A percentile compares a stretch with the other conserved stretches of the same genome.
Evolutionary conservation across 345 rosid species (phyloP).

Genomic region (Zanthoxylum bungeanum): DNA sequence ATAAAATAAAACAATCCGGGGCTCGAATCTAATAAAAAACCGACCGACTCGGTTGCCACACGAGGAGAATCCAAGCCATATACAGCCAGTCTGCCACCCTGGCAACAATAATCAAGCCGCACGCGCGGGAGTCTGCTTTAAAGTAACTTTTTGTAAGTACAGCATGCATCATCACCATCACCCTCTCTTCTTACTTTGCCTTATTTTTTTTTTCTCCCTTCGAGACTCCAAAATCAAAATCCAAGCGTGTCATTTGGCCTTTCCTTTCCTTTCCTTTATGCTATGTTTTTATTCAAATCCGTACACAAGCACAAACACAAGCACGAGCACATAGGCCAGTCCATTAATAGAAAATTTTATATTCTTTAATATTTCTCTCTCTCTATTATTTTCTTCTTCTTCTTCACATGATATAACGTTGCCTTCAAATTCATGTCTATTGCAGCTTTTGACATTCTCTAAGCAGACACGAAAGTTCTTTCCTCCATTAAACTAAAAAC

Average conservation of each 20-base stretch:
- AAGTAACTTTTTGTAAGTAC: not conserved
- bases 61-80: too few species aligned
- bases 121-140: slow-evolving; percentile 30
- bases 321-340: not conserved
- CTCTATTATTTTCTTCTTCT: not conserved
- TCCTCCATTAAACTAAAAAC: slow-evolving; percentile 21
- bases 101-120: slow-evolving; percentile 27
- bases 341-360: not conserved
- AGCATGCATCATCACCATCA: too few species aligned
- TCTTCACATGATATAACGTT: slow-evolving; percentile 34
- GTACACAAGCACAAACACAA: not conserved
- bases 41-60: too few species aligned
- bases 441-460: slow-evolving; percentile 69
- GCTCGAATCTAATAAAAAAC: too few species aligned
- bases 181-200: not conserved
- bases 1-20: too few species aligned
- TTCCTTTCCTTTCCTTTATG: not conserved
- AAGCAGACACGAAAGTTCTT: slow-evolving; percentile 43
- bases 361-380: not conserved
- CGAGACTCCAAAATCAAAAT: not conserved
- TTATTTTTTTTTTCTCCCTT: not conserved
- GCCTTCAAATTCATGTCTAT: slow-evolving; percentile 20
- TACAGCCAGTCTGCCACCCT: slow-evolving; percentile 10
- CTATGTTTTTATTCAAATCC: not conserved
- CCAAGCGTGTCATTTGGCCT: not conserved